These are phyloP conservation scores for Leonotis leonurus DNA, from an alignment of 257 asterid species.

Conservation along the genomic window DNA sequence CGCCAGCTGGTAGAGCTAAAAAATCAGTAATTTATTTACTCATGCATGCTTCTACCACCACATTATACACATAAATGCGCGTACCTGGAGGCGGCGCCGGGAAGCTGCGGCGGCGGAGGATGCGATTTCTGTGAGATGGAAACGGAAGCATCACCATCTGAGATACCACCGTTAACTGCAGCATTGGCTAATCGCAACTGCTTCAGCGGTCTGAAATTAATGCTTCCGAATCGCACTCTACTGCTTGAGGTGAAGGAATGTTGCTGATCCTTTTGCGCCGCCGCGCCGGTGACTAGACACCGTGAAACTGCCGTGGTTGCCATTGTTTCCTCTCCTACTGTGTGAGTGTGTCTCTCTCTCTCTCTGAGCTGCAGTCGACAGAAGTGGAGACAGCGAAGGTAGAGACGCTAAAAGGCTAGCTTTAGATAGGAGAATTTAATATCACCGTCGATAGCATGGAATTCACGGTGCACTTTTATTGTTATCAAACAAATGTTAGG, in stretches of 20 bases:
- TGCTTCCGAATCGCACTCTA: constrained; percentile 21
- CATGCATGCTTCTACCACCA: constrained; percentile 16
- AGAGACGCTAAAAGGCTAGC: too few species aligned
- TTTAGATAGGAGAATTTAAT: too few species aligned
- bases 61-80: not conserved
- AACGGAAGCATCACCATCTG: constrained; percentile 30
- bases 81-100: constrained; percentile 29
- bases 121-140: constrained; percentile 24
- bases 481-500: too few species aligned
- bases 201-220: constrained; percentile 22
- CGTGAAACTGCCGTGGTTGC: constrained; percentile 35
- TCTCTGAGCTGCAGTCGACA: not conserved
- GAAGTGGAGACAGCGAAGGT: too few species aligned
- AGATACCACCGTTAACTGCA: constrained; percentile 22
- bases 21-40: not conserved
- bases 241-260: constrained; percentile 24
- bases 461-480: too few species aligned
- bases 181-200: constrained; percentile 24
- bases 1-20: not conserved
- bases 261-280: constrained; percentile 20
- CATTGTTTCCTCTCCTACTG: constrained; percentile 17
- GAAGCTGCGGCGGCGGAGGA: constrained; percentile 21
- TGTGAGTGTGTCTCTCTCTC: too few species aligned
- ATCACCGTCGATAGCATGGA: too few species aligned
- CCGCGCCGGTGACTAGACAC: constrained; percentile 25